Evolutionary conservation across 2,329 filamentous ascomycete genomes (phyloP).

Genomic region (Exophiala phaeomuriformis): DNA sequence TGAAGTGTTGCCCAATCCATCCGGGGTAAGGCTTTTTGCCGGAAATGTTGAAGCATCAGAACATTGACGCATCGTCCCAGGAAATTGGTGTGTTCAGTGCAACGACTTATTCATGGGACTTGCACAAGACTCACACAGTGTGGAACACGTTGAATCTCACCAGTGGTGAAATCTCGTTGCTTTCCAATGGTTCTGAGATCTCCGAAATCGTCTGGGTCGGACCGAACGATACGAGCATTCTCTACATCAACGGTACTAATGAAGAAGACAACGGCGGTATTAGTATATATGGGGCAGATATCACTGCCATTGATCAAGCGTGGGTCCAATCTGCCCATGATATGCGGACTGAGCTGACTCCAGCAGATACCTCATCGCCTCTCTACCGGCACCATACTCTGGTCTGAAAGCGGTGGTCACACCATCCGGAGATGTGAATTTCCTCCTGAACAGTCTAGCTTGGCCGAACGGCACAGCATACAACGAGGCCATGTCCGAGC

Average conservation of each 20-base stretch:
- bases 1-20: conserved; percentile 35
- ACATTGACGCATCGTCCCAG: conserved; percentile 21
- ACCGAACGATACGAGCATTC: conserved; percentile 51
- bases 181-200: conserved; percentile 58
- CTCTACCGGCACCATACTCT: conserved; percentile 34
- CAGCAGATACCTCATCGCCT: conserved; percentile 35
- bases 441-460: conserved; percentile 53
- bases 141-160: conserved; percentile 66
- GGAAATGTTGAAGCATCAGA: conserved; percentile 1
- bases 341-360: not conserved
- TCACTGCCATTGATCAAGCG: conserved; percentile 31
- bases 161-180: conserved; percentile 56
- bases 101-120: conserved; percentile 72
- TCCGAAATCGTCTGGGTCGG: conserved; percentile 71
- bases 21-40: conserved; percentile 30
- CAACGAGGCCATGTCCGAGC: conserved; percentile 55
- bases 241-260: conserved; percentile 47
- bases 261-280: conserved; percentile 35
- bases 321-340: conserved; percentile 17
- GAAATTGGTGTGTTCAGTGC: conserved; percentile 47
- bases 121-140: conserved; percentile 56
- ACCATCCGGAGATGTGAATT: conserved; percentile 42
- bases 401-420: conserved; percentile 36
- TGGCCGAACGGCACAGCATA: conserved; percentile 62
- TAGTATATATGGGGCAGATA: conserved; percentile 36